phyloP scores from a whole-genome alignment of 768 basidiomycete genomes.

The Chiua virens region DNA sequence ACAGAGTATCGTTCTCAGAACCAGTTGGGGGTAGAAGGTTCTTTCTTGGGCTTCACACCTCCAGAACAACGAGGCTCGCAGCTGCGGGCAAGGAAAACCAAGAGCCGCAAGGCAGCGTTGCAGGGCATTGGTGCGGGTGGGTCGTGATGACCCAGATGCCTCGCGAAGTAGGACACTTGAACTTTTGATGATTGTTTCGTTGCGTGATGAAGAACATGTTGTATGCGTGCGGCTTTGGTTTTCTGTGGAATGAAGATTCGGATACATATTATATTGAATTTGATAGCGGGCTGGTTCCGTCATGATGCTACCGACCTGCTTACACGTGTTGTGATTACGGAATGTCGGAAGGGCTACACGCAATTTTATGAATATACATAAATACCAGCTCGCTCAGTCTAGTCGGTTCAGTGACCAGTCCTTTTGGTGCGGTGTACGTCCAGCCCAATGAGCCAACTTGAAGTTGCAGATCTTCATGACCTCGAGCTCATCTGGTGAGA shows the following conservation, averaged over 20 bases:
- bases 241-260: neutral
- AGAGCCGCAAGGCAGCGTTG: constrained; percentile 34
- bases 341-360: constrained; percentile 3
- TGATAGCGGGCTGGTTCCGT: too few species aligned
- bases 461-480: constrained; percentile 44
- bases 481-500: constrained; percentile 53
- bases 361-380: constrained; percentile 13
- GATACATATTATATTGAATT: too few species aligned
- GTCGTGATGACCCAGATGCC: neutral
- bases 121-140: constrained; percentile 29
- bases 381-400: constrained; percentile 11
- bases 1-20: constrained; percentile 1
- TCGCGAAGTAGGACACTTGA: too few species aligned
- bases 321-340: constrained; percentile 25
- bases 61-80: constrained; percentile 18
- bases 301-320: neutral
- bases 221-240: constrained; percentile 8
- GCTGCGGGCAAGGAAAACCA: constrained; percentile 33
- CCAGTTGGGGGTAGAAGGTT: constrained; percentile 7
- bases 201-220: constrained; percentile 10
- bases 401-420: constrained; percentile 8
- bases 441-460: constrained; percentile 25
- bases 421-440: constrained; percentile 18
- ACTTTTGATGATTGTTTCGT: neutral
- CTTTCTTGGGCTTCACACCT: constrained; percentile 32